Evolutionary conservation across 1,139 yeast species (phyloP).

Genomic region (Scheffersomyces titani): DNA sequence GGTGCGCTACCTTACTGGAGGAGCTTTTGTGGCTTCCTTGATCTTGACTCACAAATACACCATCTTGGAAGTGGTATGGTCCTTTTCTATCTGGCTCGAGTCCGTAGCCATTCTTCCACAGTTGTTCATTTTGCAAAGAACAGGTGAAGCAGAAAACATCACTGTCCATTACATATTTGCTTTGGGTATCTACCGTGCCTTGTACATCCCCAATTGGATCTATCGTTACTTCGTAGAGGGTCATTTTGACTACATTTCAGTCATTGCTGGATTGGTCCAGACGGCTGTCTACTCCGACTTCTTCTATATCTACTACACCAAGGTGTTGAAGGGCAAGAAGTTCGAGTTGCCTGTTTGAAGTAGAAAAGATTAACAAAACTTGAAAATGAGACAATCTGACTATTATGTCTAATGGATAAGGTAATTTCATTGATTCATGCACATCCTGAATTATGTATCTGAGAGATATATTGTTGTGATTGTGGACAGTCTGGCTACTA

Average conservation of each 20-base stretch:
- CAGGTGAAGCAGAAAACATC: constrained; percentile 85
- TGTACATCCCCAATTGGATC: constrained; percentile 93
- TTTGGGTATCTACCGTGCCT: constrained; percentile 81
- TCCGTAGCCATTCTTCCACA: constrained; percentile 92
- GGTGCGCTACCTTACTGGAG: constrained; percentile 67
- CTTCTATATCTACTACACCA: constrained; percentile 82
- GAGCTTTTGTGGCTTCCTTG: constrained; percentile 59
- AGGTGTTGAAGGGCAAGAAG: constrained; percentile 78
- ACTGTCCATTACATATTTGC: constrained; percentile 94
- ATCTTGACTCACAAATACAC: constrained; percentile 69
- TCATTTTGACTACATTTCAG: constrained; percentile 68
- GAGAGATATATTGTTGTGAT: background rate
- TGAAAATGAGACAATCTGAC: background rate
- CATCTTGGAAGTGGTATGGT: constrained; percentile 66
- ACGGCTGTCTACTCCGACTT: constrained; percentile 90
- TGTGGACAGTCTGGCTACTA: too few species aligned
- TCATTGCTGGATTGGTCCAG: constrained; percentile 81
- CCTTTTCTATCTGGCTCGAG: constrained; percentile 84
- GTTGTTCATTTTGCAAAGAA: constrained; percentile 81
- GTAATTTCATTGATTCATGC: background rate
- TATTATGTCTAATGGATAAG: background rate
- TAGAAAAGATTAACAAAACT: background rate
- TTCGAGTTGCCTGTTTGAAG: constrained; percentile 73
- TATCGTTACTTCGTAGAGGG: constrained; percentile 76
- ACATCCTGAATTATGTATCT: background rate